Evolutionary conservation across 2,329 filamentous ascomycete genomes (phyloP), one percentile per base, ranked within the genome.

Genomic region (Ophiosphaerella korrae): DNA sequence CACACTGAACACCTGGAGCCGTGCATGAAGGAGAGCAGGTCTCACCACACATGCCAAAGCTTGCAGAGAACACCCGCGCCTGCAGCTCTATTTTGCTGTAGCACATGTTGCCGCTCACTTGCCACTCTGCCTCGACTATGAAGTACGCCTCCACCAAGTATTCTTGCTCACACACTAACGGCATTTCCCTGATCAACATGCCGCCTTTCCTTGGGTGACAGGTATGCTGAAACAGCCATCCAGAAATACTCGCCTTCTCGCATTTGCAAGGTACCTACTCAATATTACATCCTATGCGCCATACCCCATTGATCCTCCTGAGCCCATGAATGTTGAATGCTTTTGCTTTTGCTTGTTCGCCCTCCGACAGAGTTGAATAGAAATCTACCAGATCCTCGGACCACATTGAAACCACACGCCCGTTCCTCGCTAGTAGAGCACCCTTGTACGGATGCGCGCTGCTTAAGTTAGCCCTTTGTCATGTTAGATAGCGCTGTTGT

Each of bases 381-480:
- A 11, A 16, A n/a, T 42, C 5, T 18, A 12, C 24, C 48, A 26
- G 33, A 11, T 21, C 26, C 13, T 32, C 23, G 36, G 32, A 33
- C 36, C 23, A 24, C 36, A 9, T 36, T 40, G 36, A 46, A 46
- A 40, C 44, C 31, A 39, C 5, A 39, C 29, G 40, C 23, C 34
- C 36, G n/a, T 21, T 34, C 23, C 9, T 18, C 33, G 23, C 16
- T 61, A 61, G 62, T 80, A 80, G 59, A 80, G 63, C 47, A 80
- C 77, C 52, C 78, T 70, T 14, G 78, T 80, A 52, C 78, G 70
- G 52, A 80, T 78, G 49, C 77, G 60, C n/a, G 58, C 53, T 53
- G 51, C 39, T 24, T 23, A 21, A 34, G 18, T 46, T 46, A 46
- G 44, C 44, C 29, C 8, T n/a, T 12, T 13, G 32, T 5, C 29